Evolutionary conservation across 164 flowering plant genomes (phyloP).

Genomic region (Paratinospora sagittata): DNA sequence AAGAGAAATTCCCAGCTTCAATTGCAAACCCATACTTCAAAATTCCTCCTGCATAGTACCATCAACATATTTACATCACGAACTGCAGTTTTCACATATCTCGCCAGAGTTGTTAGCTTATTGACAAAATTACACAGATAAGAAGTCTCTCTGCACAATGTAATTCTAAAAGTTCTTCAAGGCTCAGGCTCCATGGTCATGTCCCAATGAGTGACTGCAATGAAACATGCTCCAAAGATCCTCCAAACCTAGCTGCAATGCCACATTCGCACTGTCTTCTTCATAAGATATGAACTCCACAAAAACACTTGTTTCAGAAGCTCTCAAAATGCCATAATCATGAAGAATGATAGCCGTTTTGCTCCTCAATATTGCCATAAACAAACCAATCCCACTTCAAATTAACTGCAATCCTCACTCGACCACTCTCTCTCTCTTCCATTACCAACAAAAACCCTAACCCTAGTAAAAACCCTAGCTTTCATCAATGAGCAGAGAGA

Average conservation of each 20-base stretch:
- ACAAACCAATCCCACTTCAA: background rate
- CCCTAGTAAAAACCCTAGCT: background rate
- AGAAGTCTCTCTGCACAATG: background rate
- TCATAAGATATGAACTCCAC: no score
- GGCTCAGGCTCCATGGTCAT: no score
- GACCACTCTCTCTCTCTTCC: background rate
- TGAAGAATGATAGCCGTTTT: background rate
- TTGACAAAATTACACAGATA: background rate
- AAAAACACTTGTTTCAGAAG: no score
- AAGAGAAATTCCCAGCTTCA: constrained; percentile 3
- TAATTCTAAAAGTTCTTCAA: background rate
- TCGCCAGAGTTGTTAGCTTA: background rate
- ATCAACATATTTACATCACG: background rate
- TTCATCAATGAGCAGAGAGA: background rate
- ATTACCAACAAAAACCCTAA: constrained; percentile 3
- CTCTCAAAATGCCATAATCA: no score
- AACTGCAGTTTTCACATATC: background rate
- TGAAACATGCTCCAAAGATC: background rate
- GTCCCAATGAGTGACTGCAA: background rate
- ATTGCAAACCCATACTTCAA: background rate
- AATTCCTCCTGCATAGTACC: background rate
- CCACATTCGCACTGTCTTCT: background rate
- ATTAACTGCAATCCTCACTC: constrained; percentile 5
- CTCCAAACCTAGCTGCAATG: background rate
- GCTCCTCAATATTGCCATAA: background rate